phyloP scores from a whole-genome alignment of 768 basidiomycete species.

The Leccinellum rugosiceps region DNA sequence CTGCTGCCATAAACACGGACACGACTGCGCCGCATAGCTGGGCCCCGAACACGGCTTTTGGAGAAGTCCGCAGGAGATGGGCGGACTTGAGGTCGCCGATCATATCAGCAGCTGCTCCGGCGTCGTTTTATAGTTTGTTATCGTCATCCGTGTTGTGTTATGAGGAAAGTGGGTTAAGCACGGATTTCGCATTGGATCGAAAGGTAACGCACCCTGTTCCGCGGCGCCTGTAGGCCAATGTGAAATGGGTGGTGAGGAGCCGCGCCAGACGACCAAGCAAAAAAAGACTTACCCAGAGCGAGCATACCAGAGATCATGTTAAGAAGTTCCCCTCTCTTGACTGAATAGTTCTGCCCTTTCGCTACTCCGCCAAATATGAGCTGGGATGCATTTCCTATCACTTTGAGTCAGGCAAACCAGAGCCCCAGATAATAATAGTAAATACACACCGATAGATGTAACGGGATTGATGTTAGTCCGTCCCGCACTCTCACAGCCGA shows the following conservation, averaged over 20 bases:
- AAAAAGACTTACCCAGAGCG: constrained; percentile 12
- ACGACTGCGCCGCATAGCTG: constrained; percentile 57
- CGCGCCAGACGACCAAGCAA: neutral
- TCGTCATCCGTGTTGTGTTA: neutral
- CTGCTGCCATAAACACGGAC: constrained; percentile 56
- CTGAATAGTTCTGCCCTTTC: constrained; percentile 39
- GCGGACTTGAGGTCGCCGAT: constrained; percentile 68
- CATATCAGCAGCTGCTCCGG: constrained; percentile 51
- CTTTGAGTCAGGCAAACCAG: neutral
- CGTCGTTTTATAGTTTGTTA: neutral
- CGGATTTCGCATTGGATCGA: neutral
- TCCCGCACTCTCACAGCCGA: constrained; percentile 59
- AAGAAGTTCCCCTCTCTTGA: constrained; percentile 16
- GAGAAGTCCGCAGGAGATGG: constrained; percentile 63
- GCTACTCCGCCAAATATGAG: constrained; percentile 62
- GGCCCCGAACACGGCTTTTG: constrained; percentile 59
- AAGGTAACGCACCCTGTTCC: constrained; percentile 18
- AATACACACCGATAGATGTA: constrained; percentile 43
- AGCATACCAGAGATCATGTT: constrained; percentile 28
- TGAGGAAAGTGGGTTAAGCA: neutral
- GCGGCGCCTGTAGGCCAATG: constrained; percentile 12
- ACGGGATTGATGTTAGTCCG: constrained; percentile 63
- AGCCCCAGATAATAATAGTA: neutral
- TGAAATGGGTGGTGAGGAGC: neutral
- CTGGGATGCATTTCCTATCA: constrained; percentile 46